Conservation (phyloP, 805 yeast genomes). For the Teunomyces barrocoloradensis region DNA sequence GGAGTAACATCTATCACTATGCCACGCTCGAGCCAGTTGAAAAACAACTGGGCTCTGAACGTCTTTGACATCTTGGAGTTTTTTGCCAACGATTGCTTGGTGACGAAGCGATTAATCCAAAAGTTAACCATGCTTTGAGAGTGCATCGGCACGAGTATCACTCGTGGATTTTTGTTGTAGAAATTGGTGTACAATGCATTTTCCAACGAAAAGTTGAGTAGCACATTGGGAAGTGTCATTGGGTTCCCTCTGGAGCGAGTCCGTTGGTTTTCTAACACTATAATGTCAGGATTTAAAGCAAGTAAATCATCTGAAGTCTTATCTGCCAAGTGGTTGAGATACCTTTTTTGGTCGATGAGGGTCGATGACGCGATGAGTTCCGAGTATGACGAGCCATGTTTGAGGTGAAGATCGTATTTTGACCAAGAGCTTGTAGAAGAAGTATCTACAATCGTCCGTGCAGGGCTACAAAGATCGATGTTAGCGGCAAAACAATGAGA, state of each 20-base stretch:
- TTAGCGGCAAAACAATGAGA: slow-evolving; percentile 28
- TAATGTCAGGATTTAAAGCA: slow-evolving; percentile 19
- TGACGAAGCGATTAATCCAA: slow-evolving; percentile 35
- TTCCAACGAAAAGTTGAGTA: slow-evolving; percentile 38
- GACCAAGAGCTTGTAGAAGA: slow-evolving; percentile 17
- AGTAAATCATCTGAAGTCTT: slow-evolving; percentile 21
- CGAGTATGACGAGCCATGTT: slow-evolving; percentile 14
- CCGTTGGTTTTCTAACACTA: slow-evolving; percentile 39
- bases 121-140: slow-evolving; percentile 36
- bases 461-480: background rate
- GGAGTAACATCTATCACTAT: background rate
- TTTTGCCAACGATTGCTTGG: slow-evolving; percentile 10
- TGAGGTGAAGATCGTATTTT: slow-evolving; percentile 24
- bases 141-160: slow-evolving; percentile 33
- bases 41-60: slow-evolving; percentile 14
- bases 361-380: slow-evolving; percentile 7
- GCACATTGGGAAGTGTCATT: slow-evolving; percentile 38
- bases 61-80: slow-evolving; percentile 9
- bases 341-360: slow-evolving; percentile 27
- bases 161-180: slow-evolving; percentile 15
- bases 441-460: slow-evolving; percentile 1
- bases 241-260: slow-evolving; percentile 33
- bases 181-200: slow-evolving; percentile 33
- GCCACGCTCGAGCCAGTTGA: slow-evolving; percentile 4
- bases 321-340: slow-evolving; percentile 20